phyloP scores from a whole-genome alignment of 2,329 filamentous ascomycete species.

The Ophiostoma fasciatum region DNA sequence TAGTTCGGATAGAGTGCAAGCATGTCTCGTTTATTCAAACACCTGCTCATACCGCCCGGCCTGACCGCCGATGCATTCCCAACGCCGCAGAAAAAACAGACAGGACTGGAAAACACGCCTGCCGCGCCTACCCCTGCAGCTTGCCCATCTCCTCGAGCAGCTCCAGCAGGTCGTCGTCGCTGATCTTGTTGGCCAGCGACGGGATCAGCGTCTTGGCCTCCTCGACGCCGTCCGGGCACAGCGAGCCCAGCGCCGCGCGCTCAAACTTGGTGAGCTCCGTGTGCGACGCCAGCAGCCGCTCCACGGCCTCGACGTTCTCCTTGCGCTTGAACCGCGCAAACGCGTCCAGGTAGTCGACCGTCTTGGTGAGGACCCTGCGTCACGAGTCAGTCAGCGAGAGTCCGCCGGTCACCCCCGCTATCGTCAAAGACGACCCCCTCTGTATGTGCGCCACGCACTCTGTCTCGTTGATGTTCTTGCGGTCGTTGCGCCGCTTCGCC shows the following conservation, averaged over 20 bases:
- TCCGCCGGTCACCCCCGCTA: too few relatives aligned
- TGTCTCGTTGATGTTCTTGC: constrained; percentile 71
- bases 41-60: too few relatives aligned
- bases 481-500: constrained; percentile 61
- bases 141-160: constrained; percentile 85
- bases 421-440: too few relatives aligned
- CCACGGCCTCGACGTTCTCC: constrained; percentile 88
- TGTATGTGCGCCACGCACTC: constrained; percentile 47
- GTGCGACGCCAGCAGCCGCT: constrained; percentile 67
- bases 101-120: neutral
- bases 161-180: constrained; percentile 74
- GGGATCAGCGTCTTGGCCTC: constrained; percentile 96
- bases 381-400: neutral
- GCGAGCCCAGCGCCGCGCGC: constrained; percentile 76
- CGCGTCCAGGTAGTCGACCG: constrained; percentile 80
- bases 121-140: constrained; percentile 34
- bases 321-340: constrained; percentile 94
- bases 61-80: neutral
- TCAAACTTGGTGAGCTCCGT: constrained; percentile 82
- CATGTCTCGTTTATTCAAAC: neutral
- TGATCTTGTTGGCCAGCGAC: constrained; percentile 75
- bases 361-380: constrained; percentile 63
- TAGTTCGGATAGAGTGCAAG: too few relatives aligned
- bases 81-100: neutral
- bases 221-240: constrained; percentile 85